Percentiles rank a stretch among this genome's conserved stretches.
These are phyloP conservation scores for Fusarium sp. DNA, from an alignment of 2,329 filamentous ascomycete genomes.

Conservation along the genomic window DNA sequence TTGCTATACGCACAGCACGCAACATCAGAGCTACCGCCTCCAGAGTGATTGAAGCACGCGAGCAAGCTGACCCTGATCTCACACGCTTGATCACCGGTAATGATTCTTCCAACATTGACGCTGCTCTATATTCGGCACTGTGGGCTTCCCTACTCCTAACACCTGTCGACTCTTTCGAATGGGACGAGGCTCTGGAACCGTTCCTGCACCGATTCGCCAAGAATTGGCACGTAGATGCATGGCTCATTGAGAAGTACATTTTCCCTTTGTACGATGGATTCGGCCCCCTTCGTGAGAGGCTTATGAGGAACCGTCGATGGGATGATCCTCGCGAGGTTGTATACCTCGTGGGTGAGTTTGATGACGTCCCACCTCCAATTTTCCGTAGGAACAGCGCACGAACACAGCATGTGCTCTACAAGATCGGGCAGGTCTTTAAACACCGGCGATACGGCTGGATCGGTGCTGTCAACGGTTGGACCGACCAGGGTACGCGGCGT, in stretches of 20 bases:
- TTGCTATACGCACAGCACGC: slow-evolving; percentile 77
- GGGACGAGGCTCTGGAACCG: slow-evolving; percentile 72
- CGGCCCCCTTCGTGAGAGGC: slow-evolving; percentile 47
- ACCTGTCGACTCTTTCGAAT: slow-evolving; percentile 60
- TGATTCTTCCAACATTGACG: slow-evolving; percentile 59
- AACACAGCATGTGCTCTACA: slow-evolving; percentile 59
- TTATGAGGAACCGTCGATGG: slow-evolving; percentile 46
- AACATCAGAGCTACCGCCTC: slow-evolving; percentile 81
- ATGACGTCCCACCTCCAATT: slow-evolving; percentile 55
- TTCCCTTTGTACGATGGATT: slow-evolving; percentile 69
- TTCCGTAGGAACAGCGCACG: slow-evolving; percentile 48
- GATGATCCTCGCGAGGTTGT: slow-evolving; percentile 50
- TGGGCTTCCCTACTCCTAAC: slow-evolving; percentile 76
- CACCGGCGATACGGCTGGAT: slow-evolving; percentile 84
- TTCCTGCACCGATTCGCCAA: slow-evolving; percentile 64
- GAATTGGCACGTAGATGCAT: slow-evolving; percentile 71
- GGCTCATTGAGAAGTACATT: slow-evolving; percentile 75
- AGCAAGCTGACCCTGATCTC: slow-evolving; percentile 46
- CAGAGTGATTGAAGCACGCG: slow-evolving; percentile 47
- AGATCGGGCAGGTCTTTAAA: slow-evolving; percentile 84
- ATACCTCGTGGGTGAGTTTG: slow-evolving; percentile 57
- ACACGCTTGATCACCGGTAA: slow-evolving; percentile 53
- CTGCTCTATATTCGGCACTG: slow-evolving; percentile 76
- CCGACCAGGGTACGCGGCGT: slow-evolving; percentile 58
- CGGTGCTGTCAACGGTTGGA: slow-evolving; percentile 92